phyloP scores from a whole-genome alignment of 148 eudicot genomes.

The Polygonum aviculare region DNA sequence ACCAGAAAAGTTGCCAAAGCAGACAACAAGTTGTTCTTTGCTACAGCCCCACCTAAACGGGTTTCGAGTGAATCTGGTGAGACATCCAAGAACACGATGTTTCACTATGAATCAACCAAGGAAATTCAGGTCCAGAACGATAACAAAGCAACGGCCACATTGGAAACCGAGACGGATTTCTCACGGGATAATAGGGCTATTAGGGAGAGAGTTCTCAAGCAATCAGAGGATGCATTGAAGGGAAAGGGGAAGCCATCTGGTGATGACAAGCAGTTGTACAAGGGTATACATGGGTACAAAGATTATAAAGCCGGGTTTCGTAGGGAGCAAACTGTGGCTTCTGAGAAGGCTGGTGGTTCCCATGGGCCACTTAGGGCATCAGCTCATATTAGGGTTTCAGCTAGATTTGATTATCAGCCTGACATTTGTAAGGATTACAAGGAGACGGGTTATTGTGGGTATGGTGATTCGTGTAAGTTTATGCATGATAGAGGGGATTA shows the following conservation, averaged over 20 bases:
- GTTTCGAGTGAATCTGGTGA: conserved; percentile 25
- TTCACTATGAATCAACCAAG: conserved; percentile 74
- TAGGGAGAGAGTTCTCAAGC: conserved; percentile 73
- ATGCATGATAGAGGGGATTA: conserved; percentile 97
- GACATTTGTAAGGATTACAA: conserved; percentile 95
- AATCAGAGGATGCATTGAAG: conserved; percentile 62
- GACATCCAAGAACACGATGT: conserved; percentile 29
- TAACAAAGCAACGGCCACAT: conserved; percentile 84
- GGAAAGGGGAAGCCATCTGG: conserved; percentile 43
- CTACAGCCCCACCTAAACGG: conserved; percentile 44
- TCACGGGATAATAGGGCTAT: conserved; percentile 76
- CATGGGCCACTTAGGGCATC: conserved; percentile 97
- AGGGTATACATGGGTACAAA: conserved; percentile 75
- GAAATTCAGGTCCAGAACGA: conserved; percentile 72
- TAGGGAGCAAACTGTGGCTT: conserved; percentile 76
- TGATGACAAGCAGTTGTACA: conserved; percentile 64
- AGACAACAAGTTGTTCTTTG: conserved; percentile 55
- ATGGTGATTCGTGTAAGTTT: conserved; percentile 95
- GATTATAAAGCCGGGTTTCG: conserved; percentile 94
- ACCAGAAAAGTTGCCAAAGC: conserved; percentile 33
- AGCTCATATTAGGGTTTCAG: conserved; percentile 84
- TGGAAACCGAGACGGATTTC: conserved; percentile 88
- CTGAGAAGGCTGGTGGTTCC: conserved; percentile 89
- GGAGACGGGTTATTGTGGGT: conserved; percentile 96
- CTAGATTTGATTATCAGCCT: conserved; percentile 93